Conservation (phyloP, 1,284 basidiomycete species). For the Trichosporon coremiiforme region DNA sequence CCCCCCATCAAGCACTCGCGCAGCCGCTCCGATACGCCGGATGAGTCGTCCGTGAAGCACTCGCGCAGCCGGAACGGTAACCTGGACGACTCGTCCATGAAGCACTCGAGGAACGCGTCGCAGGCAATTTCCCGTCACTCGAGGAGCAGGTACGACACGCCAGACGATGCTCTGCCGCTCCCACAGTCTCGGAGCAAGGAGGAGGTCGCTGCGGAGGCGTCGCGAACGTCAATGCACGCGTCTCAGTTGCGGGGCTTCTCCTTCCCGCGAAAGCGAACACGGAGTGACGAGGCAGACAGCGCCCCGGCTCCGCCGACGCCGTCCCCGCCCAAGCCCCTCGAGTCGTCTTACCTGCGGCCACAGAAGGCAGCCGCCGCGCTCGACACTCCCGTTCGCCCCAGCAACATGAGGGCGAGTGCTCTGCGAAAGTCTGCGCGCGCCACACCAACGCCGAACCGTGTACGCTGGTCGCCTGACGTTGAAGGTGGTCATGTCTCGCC, state of each 20-base stretch:
- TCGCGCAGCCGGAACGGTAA: not conserved
- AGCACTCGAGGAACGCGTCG: not conserved
- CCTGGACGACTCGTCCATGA: not conserved
- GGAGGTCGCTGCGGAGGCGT: not conserved
- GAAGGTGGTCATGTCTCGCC: not conserved
- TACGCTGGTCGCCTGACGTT: conserved; percentile 21
- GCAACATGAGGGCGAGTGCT: conserved; percentile 1
- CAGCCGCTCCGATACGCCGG: not conserved
- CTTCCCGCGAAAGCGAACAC: conserved; percentile 1
- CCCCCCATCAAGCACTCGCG: not conserved
- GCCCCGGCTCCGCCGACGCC: not conserved
- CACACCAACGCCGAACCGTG: not conserved
- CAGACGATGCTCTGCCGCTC: not conserved
- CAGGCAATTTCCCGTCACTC: not conserved
- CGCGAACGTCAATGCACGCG: not conserved
- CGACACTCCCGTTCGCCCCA: not conserved
- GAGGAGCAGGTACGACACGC: not conserved
- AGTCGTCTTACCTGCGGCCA: conserved; percentile 1
- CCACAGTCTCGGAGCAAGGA: not conserved
- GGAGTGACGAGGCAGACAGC: not conserved
- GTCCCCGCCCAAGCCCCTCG: conserved; percentile 1
- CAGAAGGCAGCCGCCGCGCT: not conserved
- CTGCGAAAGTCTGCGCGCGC: conserved; percentile 10
- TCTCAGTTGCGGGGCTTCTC: not conserved
- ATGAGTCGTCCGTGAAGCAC: not conserved